Evolutionary conservation across 805 yeast genomes (phyloP).

Genomic region (Pichia exigua): DNA sequence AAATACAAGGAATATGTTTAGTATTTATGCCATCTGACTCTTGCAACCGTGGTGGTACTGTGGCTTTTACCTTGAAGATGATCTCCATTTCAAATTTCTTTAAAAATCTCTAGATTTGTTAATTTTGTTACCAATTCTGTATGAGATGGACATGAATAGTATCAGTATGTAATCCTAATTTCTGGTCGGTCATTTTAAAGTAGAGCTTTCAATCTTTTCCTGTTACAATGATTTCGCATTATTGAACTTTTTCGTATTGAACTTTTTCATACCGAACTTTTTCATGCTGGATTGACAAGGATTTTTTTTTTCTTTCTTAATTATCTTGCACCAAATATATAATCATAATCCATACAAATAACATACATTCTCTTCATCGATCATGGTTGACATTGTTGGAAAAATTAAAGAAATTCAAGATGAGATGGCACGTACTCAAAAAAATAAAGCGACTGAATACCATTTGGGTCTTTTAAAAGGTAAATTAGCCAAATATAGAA

Average conservation of each 20-base stretch:
- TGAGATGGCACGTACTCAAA: conserved; percentile 91
- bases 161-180: too few relatives aligned
- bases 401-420: conserved; percentile 85
- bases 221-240: too few relatives aligned
- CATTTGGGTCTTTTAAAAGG: conserved; percentile 93
- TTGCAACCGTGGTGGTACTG: neutral
- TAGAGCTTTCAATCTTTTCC: too few relatives aligned
- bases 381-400: conserved; percentile 38
- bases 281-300: neutral
- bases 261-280: neutral
- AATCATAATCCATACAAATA: neutral
- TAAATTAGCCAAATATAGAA: conserved; percentile 84
- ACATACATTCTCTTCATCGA: neutral
- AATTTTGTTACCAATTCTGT: too few relatives aligned
- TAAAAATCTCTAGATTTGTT: too few relatives aligned
- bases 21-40: neutral
- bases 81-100: too few relatives aligned
- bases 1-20: neutral
- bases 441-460: conserved; percentile 96
- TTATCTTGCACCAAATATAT: neutral
- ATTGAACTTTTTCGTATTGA: neutral
- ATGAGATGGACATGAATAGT: too few relatives aligned
- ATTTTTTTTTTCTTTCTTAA: neutral
- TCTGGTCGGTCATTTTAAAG: too few relatives aligned
- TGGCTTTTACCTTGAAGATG: too few relatives aligned